Base-by-base conservation (phyloP, 208 protist genomes). In the Wallacemonas rigidus region DNA sequence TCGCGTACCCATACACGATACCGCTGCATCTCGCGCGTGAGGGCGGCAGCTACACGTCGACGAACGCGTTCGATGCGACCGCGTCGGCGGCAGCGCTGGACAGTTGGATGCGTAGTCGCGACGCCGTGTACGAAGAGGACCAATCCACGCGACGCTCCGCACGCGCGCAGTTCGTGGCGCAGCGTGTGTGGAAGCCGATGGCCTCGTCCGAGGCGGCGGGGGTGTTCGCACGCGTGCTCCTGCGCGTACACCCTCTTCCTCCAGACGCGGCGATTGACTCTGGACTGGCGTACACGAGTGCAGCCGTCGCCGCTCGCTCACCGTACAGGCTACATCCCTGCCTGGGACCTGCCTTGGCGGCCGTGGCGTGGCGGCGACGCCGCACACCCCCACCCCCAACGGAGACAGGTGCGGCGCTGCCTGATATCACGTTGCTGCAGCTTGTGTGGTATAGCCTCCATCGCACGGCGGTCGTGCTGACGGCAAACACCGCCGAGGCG, bases 361-460 rank as follows among this genome's bases (percentile, higher is more conserved):
- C 71, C 39, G 17, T 68, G 71, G 11, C 17, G 3, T 75, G 71
- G 71, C 71, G 71, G 2, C 50, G 47, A 15, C 14, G 43, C 50
- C 61, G 26, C 48, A 44, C 26, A 26, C 26, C 26, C 26, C 2
- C 51, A 35, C 53, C 41, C 2, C 17, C 62, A 9, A 35, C 73
- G 39, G 44, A 45, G 2, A 1, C 64, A 4, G 45, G 74, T 6
- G 35, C 62, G 12, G 69, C 69, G 9, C 63, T 76, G 26, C 35
- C 43, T 1, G 50, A 17, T 6, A 71, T 80, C 2, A 87, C 82
- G 2, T 51, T 51, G 8, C 76, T 88, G 53, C 73, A 84, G 72
- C 71, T 72, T 47, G 64, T 83, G 1, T 67, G 71, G 41, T 90
- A 90, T 71, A 78, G 75, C 3, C 79, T 82, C 1, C 80, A 74